Base-by-base conservation (phyloP, 2,329 filamentous ascomycete genomes). In the Fusarium sp. region DNA sequence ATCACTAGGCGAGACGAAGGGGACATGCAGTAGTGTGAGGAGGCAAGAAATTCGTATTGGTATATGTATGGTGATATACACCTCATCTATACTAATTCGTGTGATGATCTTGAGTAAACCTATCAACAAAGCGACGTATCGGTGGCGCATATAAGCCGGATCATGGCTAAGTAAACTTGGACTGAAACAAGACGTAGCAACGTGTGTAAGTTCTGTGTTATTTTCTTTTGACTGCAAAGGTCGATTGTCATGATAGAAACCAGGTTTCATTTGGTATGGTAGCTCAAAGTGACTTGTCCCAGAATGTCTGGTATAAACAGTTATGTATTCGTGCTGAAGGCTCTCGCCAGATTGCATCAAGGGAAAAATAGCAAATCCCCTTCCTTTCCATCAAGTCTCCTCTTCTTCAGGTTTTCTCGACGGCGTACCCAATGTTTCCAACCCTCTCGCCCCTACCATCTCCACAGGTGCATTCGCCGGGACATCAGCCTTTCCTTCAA, bases 381-480 rank as follows among this genome's bases (percentile, higher is more conserved):
- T n/a, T 46, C 15, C 16, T 30, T n/a, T 27, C 20, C 29, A 48
- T 73, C 32, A 61, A 44, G 55, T 43, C 12, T 67, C 65, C 12
- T 75, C 64, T 22, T 75, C 73, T 20, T 71, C 69, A 3, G 74
- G 73, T 25, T 76, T 74, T 29, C 69, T 72, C 22, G 69, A 73
- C 5, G 70, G 64, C 24, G 76, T 77, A 13, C 80, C 80, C 2
- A 82, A 61, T 22, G 75, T 82, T 27, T 82, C 80, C 18, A 81
- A 55, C 2, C 80, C 80, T 40, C 80, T 74, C 8, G 78, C 79
- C 3, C 77, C 77, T 18, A 65, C 62, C 43, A 80, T 46, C 11
- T 77, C 77, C 3, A 53, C 63, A 4, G 68, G 65, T 0, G 62
- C 72, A 45, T 54, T 66, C 8, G 46, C 53, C 18, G 70, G 55